phyloP scores from a whole-genome alignment of 2,329 filamentous ascomycete species.

The Botryosphaeria dothidea region DNA sequence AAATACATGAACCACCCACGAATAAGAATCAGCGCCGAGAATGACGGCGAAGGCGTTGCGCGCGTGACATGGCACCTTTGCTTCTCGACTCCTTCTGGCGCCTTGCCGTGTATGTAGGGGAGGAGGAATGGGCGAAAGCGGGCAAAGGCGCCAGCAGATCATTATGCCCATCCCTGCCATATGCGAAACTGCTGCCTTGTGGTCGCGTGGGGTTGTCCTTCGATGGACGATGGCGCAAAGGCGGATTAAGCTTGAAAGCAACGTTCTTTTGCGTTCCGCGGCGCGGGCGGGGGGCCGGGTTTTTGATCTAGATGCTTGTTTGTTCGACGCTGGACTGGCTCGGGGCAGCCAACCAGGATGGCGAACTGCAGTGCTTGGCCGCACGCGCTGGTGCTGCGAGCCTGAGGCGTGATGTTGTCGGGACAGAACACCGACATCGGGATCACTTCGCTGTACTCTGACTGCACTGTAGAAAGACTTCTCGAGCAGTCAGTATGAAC shows the following conservation, averaged over 20 bases:
- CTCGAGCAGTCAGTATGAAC: too few relatives aligned
- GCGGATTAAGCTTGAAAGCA: not conserved
- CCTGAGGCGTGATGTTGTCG: not conserved
- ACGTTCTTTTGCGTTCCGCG: not conserved
- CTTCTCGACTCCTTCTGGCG: too few relatives aligned
- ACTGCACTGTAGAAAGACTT: too few relatives aligned
- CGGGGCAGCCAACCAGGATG: not conserved
- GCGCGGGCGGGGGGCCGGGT: not conserved
- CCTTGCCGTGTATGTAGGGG: too few relatives aligned
- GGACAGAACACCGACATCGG: not conserved
- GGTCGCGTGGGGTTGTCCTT: not conserved
- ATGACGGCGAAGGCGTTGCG: not conserved
- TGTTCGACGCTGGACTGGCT: not conserved
- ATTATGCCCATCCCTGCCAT: too few relatives aligned
- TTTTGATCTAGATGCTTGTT: not conserved
- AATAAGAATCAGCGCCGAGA: not conserved
- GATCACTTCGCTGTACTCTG: too few relatives aligned
- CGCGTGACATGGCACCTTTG: too few relatives aligned
- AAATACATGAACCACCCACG: not conserved
- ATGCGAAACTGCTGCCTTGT: not conserved
- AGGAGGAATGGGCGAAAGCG: too few relatives aligned
- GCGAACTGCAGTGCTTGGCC: not conserved
- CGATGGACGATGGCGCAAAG: too few relatives aligned
- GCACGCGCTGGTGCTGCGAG: too few relatives aligned
- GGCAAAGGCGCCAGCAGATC: too few relatives aligned